Percentiles rank a stretch among this genome's conserved stretches.
Conservation (phyloP, 73 alveolate genomes). For the Tetrahymena thermophila region DNA sequence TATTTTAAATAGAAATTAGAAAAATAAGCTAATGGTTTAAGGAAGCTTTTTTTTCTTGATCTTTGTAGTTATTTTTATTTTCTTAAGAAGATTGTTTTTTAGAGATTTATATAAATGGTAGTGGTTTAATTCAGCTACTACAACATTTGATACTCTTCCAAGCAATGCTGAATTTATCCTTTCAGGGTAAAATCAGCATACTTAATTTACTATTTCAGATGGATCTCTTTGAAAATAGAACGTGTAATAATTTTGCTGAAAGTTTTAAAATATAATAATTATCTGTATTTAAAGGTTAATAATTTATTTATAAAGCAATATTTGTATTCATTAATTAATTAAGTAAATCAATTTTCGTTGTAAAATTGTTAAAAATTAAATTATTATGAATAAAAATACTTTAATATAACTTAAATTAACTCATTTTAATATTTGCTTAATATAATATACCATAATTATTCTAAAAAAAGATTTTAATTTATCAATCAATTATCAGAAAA, state of each 20-base stretch:
- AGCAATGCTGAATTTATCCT: background rate
- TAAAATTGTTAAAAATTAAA: too few species aligned
- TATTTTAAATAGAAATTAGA: background rate
- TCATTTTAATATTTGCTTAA: too few species aligned
- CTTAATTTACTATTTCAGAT: background rate
- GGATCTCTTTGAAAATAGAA: background rate
- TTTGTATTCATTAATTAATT: background rate
- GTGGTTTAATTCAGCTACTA: background rate
- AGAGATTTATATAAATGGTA: background rate
- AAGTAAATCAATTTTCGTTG: too few species aligned
- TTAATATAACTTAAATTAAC: too few species aligned
- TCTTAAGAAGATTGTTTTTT: background rate
- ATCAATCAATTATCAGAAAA: too few species aligned
- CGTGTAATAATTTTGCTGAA: background rate
- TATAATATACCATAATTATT: too few species aligned
- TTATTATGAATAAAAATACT: too few species aligned
- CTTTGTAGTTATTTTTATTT: background rate
- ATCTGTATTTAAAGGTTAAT: too few species aligned
- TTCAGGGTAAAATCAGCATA: background rate
- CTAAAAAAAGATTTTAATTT: too few species aligned
- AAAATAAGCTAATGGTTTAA: background rate
- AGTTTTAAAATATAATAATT: background rate
- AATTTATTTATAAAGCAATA: too few species aligned
- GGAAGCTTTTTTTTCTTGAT: background rate
- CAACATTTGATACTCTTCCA: background rate